Evolutionary conservation across 768 basidiomycete species (phyloP).

Genomic region (Leucogyrophana mollusca): DNA sequence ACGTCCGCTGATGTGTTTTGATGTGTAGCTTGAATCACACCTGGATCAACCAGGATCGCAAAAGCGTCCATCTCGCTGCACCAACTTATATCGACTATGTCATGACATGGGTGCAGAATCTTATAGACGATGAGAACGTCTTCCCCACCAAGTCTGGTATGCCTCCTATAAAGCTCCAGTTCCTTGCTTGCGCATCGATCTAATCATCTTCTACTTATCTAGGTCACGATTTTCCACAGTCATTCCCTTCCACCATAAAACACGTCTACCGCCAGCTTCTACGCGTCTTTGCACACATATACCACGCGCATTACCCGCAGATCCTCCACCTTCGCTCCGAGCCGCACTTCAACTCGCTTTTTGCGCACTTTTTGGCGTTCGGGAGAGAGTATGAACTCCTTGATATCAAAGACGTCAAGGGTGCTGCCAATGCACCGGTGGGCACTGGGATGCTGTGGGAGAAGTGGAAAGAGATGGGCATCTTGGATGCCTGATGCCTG

Average conservation of each 20-base stretch:
- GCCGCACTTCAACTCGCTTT: conserved; percentile 95
- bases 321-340: conserved; percentile 93
- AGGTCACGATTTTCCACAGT: conserved; percentile 86
- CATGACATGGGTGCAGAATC: conserved; percentile 94
- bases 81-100: conserved; percentile 98
- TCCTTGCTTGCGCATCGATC: not conserved
- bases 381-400: conserved; percentile 91
- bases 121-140: conserved; percentile 89
- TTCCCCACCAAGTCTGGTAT: conserved; percentile 96
- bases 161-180: conserved; percentile 16
- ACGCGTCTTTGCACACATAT: conserved; percentile 96
- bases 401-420: conserved; percentile 85
- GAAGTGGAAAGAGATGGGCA: conserved; percentile 87
- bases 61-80: conserved; percentile 83
- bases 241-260: conserved; percentile 87
- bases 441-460: conserved; percentile 84
- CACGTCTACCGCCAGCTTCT: conserved; percentile 97
- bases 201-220: conserved; percentile 1
- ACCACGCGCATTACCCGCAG: conserved; percentile 89
- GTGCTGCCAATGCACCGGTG: conserved; percentile 55
- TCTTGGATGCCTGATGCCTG: conserved; percentile 44
- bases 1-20: not conserved
- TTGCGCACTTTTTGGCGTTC: conserved; percentile 97
- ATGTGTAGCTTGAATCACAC: conserved; percentile 79
- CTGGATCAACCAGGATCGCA: conserved; percentile 92